phyloP scores from a whole-genome alignment of 2,329 filamentous ascomycete species.

The Xylariales sp. region DNA sequence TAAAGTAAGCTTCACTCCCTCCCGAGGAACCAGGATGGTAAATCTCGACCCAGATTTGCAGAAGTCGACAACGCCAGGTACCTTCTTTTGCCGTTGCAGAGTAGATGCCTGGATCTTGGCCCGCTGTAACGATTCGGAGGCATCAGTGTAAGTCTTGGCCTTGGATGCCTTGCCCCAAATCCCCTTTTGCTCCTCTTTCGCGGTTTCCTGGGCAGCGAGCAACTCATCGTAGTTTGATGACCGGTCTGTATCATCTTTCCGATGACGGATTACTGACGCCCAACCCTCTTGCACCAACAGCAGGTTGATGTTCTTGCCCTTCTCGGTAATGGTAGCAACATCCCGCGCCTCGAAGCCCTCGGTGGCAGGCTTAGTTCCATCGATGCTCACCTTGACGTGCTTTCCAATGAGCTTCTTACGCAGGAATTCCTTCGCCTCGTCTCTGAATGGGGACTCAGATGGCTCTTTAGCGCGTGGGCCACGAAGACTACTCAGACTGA shows the following conservation, averaged over 20 bases:
- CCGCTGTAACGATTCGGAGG: slow-evolving; percentile 89
- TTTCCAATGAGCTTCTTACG: slow-evolving; percentile 94
- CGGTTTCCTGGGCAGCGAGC: slow-evolving; percentile 72
- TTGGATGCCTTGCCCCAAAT: slow-evolving; percentile 93
- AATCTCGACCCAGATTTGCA: slow-evolving; percentile 97
- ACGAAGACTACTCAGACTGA: slow-evolving; percentile 88
- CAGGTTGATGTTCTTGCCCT: slow-evolving; percentile 82
- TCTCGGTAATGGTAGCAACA: slow-evolving; percentile 80
- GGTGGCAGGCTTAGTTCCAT: slow-evolving; percentile 83
- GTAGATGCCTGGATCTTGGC: slow-evolving; percentile 90
- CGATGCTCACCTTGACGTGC: slow-evolving; percentile 82
- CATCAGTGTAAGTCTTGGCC: slow-evolving; percentile 77
- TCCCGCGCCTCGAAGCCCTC: slow-evolving; percentile 94
- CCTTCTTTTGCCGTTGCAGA: slow-evolving; percentile 84
- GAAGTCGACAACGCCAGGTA: slow-evolving; percentile 92
- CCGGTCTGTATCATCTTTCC: slow-evolving; percentile 89
- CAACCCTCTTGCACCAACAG: slow-evolving; percentile 87
- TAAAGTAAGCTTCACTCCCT: slow-evolving; percentile 91
- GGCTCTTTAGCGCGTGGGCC: slow-evolving; percentile 87
- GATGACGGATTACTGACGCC: slow-evolving; percentile 89
- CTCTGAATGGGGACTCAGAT: slow-evolving; percentile 80
- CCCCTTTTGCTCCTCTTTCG: slow-evolving; percentile 84
- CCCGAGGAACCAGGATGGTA: slow-evolving; percentile 83
- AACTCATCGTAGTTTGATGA: slow-evolving; percentile 92
- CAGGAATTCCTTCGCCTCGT: slow-evolving; percentile 94